Base-by-base conservation (phyloP, 2,329 filamentous ascomycete genomes). In the Colletotrichum viniferum region DNA sequence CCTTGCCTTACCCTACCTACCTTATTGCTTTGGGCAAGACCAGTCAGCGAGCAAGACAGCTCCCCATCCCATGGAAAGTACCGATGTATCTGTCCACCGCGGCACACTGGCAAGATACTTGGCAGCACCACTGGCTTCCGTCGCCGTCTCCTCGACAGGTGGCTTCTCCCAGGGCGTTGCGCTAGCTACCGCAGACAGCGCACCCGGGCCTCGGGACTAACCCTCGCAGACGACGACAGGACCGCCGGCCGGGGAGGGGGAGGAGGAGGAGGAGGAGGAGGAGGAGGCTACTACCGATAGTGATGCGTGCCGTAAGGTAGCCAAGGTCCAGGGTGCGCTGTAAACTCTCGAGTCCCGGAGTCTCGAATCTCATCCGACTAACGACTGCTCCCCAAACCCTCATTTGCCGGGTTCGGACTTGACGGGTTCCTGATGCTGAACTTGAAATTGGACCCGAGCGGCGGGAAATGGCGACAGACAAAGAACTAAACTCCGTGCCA, bases 351-450 rank as follows among this genome's bases (percentile, higher is more conserved):
- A 63, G 58, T 28, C 21, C 21, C 26, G 13, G 21, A 61, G 32
- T 52, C 52, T 66, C 36, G 14, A 66, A 43, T 56, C 58, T 36
- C 56, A 21, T 34, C 32, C 36, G 24, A 73, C 63, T 61, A 28
- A 21, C 28, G 28, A 67, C 34, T 28, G 34, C 28, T 16, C 18
- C 32, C 21, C 60, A 28, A 66, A 55, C 28, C 24, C 55, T 66
- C 69, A 64, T 69, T 60, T 76, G 56, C 69, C 73, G 43, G 69
- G 68, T 71, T 61, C 32, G 34, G 26, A 56, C 62, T n/a, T 56
- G 56, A 73, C 43, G 38, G 65, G 56, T 55, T 73, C 65, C 43
- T 64, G 55, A 56, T 34, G 36, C 52, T 67, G 38, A 32, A 65
- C 24, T 18, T 63, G 56, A 73, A 73, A 69, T 73, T 73, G 65